phyloP scores from a whole-genome alignment of 331 rosid genomes.

The Arachis monticola region DNA sequence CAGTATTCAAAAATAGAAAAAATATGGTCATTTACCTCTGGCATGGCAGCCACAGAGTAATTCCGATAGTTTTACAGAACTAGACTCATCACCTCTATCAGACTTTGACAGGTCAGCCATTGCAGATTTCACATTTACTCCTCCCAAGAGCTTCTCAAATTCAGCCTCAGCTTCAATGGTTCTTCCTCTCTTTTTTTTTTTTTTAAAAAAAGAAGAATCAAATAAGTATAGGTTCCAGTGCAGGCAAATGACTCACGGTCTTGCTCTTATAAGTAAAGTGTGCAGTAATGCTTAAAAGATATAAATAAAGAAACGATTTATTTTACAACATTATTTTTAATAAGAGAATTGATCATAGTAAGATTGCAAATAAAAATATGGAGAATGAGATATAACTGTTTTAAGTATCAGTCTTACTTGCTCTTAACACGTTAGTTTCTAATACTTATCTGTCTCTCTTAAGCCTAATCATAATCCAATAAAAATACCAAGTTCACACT shows the following conservation, averaged over 20 bases:
- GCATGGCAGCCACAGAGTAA: conserved; percentile 70
- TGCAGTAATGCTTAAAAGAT: conserved; percentile 1
- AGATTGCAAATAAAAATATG: not conserved
- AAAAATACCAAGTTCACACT: conserved; percentile 21
- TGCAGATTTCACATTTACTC: conserved; percentile 76
- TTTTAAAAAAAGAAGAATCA: conserved; percentile 31
- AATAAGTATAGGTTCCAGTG: conserved; percentile 21
- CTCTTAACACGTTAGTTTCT: not conserved
- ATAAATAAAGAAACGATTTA: conserved; percentile 20
- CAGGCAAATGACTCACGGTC: conserved; percentile 17
- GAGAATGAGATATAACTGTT: not conserved
- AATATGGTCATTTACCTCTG: conserved; percentile 56
- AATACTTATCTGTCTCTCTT: not conserved
- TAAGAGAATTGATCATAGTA: conserved; percentile 25
- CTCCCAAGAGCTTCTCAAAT: conserved; percentile 87
- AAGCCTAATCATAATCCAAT: not conserved
- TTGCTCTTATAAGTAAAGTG: conserved; percentile 13
- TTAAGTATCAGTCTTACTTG: no score
- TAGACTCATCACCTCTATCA: conserved; percentile 74
- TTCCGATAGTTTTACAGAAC: conserved; percentile 57
- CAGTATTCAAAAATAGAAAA: not conserved
- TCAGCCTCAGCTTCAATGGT: conserved; percentile 78
- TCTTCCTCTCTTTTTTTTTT: conserved; percentile 70
- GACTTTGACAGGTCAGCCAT: conserved; percentile 70
- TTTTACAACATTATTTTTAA: not conserved